These are phyloP conservation scores for Melocanna baccifera DNA, from an alignment of 176 grass and related monocot species.

Conservation along the genomic window DNA sequence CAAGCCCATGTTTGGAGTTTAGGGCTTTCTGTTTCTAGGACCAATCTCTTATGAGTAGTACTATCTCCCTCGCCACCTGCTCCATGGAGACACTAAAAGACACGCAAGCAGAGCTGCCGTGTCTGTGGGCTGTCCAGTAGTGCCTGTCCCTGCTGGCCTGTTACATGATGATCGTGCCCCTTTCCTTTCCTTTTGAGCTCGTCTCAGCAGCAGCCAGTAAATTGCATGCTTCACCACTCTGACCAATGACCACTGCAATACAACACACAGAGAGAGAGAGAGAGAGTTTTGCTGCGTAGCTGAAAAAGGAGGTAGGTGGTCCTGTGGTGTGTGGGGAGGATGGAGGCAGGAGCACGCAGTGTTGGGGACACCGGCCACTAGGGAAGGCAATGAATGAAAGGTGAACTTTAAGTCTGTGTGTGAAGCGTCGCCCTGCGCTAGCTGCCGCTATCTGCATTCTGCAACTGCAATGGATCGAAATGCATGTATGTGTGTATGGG, in stretches of 20 bases:
- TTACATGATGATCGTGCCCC: conserved; percentile 17
- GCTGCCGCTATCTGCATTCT: neutral
- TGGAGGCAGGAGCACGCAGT: neutral
- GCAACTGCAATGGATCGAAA: conserved; percentile 30
- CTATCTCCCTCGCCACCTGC: neutral
- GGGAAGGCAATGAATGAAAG: conserved; percentile 11
- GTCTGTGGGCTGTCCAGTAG: neutral
- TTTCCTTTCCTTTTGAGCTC: conserved; percentile 1
- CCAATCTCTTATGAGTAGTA: conserved; percentile 1
- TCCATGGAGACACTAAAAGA: conserved; percentile 15
- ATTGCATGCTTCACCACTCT: conserved; percentile 31
- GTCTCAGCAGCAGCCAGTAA: conserved; percentile 11
- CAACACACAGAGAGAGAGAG: neutral
- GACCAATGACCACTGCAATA: neutral
- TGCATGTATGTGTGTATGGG: conserved; percentile 15
- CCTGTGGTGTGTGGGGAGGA: conserved; percentile 14
- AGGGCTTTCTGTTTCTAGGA: conserved; percentile 9
- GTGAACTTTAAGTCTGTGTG: conserved; percentile 12
- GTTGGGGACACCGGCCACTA: conserved; percentile 19
- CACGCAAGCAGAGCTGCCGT: conserved; percentile 6
- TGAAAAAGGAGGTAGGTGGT: conserved; percentile 31
- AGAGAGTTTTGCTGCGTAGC: neutral
- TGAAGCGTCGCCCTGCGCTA: neutral
- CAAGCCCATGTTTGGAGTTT: neutral
- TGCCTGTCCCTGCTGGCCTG: neutral